Evolutionary conservation across 305 asterid genomes (phyloP).

Genomic region (Solanum chacoense): DNA sequence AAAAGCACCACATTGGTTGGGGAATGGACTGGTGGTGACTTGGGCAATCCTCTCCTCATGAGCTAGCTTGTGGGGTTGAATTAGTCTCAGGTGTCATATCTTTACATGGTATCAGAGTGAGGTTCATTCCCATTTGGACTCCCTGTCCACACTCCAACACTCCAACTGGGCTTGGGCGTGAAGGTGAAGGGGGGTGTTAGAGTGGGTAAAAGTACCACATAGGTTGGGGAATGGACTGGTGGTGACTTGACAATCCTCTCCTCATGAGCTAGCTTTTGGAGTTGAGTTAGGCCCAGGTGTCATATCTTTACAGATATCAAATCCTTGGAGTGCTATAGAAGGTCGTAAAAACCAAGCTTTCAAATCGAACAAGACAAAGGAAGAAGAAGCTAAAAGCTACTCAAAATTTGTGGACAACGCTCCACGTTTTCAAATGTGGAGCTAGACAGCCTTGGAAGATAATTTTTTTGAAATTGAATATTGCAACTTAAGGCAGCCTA

Average conservation of each 20-base stretch:
- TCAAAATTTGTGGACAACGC: not conserved
- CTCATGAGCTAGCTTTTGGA: not conserved
- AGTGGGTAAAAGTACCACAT: not conserved
- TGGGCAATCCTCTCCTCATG: not conserved
- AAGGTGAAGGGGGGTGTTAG: not conserved
- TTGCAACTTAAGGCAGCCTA: not conserved
- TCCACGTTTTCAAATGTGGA: not conserved
- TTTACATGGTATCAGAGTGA: not conserved
- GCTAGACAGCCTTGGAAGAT: not conserved
- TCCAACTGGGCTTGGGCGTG: not conserved
- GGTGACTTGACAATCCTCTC: not conserved
- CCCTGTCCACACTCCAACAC: not conserved
- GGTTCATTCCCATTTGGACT: not conserved
- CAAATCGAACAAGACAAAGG: not conserved
- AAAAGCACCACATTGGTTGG: not conserved
- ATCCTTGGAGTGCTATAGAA: too few relatives aligned
- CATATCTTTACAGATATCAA: not conserved
- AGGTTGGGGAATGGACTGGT: not conserved
- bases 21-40: not conserved
- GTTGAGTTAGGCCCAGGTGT: not conserved
- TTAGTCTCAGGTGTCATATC: not conserved
- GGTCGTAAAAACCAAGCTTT: not conserved
- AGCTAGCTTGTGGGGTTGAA: not conserved
- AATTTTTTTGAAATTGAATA: too few relatives aligned
- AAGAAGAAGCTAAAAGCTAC: not conserved